A percentile compares a stretch with the other conserved stretches of the same genome.
Conservation (phyloP, 179 eudicot species). For the Heliamphora pulchella region DNA sequence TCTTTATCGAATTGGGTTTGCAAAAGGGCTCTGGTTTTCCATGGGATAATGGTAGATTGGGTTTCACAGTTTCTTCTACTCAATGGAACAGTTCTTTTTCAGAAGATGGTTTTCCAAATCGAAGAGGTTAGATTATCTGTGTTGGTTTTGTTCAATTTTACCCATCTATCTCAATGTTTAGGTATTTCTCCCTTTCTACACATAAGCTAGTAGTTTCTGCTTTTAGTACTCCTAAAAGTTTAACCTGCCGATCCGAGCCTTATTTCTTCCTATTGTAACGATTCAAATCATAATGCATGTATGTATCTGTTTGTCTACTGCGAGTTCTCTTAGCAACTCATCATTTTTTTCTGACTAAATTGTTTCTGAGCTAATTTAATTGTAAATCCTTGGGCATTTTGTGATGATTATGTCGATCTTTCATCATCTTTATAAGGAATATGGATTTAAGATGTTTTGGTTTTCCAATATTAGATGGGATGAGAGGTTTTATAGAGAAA, state of each 20-base stretch:
- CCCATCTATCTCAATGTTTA: background rate
- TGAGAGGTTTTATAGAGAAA: background rate
- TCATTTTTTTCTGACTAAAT: background rate
- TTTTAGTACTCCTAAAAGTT: background rate
- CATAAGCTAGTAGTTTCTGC: background rate
- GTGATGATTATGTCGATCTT: background rate
- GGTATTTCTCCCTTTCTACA: background rate
- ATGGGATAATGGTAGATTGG: background rate
- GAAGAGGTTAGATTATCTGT: conserved; percentile 9
- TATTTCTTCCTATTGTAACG: background rate
- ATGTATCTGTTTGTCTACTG: background rate
- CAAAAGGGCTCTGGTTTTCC: background rate
- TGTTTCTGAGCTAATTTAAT: background rate
- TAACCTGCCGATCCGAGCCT: background rate
- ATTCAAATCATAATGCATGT: background rate
- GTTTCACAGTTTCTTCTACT: background rate
- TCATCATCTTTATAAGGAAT: background rate
- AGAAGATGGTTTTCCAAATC: background rate
- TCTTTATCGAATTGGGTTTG: background rate
- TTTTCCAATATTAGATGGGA: too few relatives aligned
- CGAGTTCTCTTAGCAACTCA: background rate
- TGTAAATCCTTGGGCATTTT: background rate
- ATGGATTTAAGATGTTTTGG: background rate
- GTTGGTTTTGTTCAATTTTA: background rate
- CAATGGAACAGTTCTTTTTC: conserved; percentile 3